Evolutionary conservation across 2,329 filamentous ascomycete species (phyloP), one percentile per base, ranked within the genome.

Genomic region (Cryphonectria radicalis): DNA sequence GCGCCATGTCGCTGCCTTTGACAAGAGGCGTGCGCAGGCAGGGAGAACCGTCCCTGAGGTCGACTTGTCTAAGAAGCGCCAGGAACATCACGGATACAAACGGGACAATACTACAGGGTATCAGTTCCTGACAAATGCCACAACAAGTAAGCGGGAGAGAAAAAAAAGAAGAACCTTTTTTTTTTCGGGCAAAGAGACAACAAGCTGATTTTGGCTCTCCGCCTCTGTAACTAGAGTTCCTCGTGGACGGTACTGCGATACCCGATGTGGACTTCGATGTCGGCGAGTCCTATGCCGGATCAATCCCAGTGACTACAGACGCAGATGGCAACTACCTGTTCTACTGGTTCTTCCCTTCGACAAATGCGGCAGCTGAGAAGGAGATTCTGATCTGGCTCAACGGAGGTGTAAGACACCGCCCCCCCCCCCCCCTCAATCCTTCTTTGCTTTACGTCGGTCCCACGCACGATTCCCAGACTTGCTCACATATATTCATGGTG

Each of bases 211-310:
- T 46, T 43, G 2, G 32, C 0, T 32, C 10, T 37, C n/a, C 32
- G 28, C 22, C 1, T 10, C 46, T 37, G 1, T 50, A 17, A 19
- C 19, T 35, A 55, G 89, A 85, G 74, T 92, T 90, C 73, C 86
- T 84, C 32, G 89, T 93, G 57, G 87, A 93, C 75, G 89, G 91
- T 3, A 85, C 84, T 2, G 83, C 80, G 0, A 87, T 94, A 64
- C 92, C 92, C 0, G 90, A 93, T 25, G 89, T 94, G 0, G 77
- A 86, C 37, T 94, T 92, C 73, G 91, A 94, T 73, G 82, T 93
- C 59, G 87, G 88, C 68, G 89, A 92, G 79, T 89, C 87, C 0
- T 91, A 91, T 74, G 86, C 89, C n/a, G 90, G 90, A 25, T 78
- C 87, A 25, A 78, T 92, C 40, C 89, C 90, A 7, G 88, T 92